A percentile compares a stretch with the other conserved stretches of the same genome.
phyloP scores from a whole-genome alignment of 805 yeast species.

The Wilhelminamyces savonicus region DNA sequence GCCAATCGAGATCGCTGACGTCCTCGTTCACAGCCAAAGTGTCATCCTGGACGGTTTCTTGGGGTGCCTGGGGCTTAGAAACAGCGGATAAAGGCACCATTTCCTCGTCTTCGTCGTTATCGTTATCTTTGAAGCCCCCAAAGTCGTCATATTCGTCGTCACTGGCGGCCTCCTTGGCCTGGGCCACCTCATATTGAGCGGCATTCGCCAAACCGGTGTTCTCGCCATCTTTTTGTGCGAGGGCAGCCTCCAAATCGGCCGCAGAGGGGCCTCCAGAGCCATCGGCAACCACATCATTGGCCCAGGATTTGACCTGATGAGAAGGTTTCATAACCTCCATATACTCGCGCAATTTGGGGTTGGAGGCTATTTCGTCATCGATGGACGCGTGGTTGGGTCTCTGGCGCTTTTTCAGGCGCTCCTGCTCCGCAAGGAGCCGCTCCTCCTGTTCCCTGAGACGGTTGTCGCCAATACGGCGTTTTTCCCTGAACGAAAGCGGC shows the following conservation, averaged over 20 bases:
- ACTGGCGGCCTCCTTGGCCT: conserved; percentile 37
- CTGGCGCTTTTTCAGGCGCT: conserved; percentile 28
- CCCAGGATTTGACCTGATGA: conserved; percentile 67
- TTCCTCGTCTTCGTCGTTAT: conserved; percentile 41
- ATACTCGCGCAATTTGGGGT: conserved; percentile 72
- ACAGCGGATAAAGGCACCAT: conserved; percentile 40
- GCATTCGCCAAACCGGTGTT: no score
- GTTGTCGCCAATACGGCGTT: conserved; percentile 33
- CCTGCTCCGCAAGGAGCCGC: conserved; percentile 28
- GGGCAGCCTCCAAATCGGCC: conserved; percentile 38
- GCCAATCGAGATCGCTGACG: conserved; percentile 83
- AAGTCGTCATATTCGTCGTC: conserved; percentile 52
- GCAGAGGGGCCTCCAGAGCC: conserved; percentile 41
- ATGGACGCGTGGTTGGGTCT: conserved; percentile 30
- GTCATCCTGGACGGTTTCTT: conserved; percentile 6
- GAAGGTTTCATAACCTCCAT: conserved; percentile 79
- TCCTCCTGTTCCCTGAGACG: conserved; percentile 36
- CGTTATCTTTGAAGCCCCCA: conserved; percentile 19
- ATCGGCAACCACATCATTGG: conserved; percentile 50
- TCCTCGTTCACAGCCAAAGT: conserved; percentile 40
- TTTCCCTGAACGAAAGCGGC: conserved; percentile 50
- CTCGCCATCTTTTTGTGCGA: conserved; percentile 18
- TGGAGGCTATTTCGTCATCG: conserved; percentile 55
- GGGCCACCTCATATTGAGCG: conserved; percentile 24
- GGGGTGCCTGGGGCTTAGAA: conserved; percentile 4